Base-by-base conservation (phyloP, 148 eudicot species). In the Talinum fruticosum region DNA sequence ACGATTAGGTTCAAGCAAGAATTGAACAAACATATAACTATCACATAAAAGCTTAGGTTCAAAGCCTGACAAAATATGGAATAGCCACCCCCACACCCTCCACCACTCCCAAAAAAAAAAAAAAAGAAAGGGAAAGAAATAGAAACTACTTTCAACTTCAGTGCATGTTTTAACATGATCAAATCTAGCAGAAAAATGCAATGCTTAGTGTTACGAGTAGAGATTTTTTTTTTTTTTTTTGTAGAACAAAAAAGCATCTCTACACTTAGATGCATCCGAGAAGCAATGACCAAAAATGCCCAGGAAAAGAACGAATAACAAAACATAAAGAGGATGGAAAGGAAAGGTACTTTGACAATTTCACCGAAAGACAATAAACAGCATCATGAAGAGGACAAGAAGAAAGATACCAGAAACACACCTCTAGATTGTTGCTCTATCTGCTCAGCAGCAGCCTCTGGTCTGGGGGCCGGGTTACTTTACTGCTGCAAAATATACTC, bases 241-340 rank as follows among this genome's bases (percentile, higher is more conserved):
- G 30, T 3, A 23, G 8, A 49, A 41, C 45, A 74, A 57, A 49
- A 30, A 15, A 24, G 75, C 71, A 78, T 82, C 73, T 78, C 21
- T 67, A 53, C 21, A 10, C 35, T 61, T 44, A 62, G 71, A 78
- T 74, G 78, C 53, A 74, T 82, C 81, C 81, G 71, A 82, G 44
- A 74, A 64, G 67, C 81, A 82, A 30, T 68, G 69, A 61, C 78
- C 81, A 78, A 82, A 82, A 76, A n/a, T 65, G 79, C 75, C 8
- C 6, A 44, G 49, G 24, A 51, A 76, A 76, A 81, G 69, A 80
- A 45, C 37, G 36, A 34, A 69, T 36, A 4, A 28, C 66, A 62
- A 72, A 18, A 59, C 70, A 41, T 14, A 34, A 30, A n/a, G 45
- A 47, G 71, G 69, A 54, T 74, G 71, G 76, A 75, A 75, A 18